A percentile compares a stretch with the other conserved stretches of the same genome.
phyloP scores from a whole-genome alignment of 208 protist species.

The Phytomonas sp. region DNA sequence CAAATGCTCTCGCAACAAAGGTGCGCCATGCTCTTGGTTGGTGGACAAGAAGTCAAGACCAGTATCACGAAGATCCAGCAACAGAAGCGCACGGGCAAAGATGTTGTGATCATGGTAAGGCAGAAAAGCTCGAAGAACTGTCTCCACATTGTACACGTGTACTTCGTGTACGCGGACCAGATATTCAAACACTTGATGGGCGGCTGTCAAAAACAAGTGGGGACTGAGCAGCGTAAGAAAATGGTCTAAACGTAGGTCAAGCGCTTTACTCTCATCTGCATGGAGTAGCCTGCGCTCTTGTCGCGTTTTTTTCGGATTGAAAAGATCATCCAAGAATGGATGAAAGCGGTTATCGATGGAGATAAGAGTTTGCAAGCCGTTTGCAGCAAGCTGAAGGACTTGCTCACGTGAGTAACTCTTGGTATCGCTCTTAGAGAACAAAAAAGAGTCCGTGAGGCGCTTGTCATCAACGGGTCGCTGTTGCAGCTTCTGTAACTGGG shows the following conservation, averaged over 20 bases:
- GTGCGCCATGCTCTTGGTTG: constrained; percentile 72
- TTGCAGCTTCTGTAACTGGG: constrained; percentile 72
- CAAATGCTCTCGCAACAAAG: constrained; percentile 67
- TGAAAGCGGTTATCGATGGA: constrained; percentile 79
- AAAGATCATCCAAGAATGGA: constrained; percentile 58
- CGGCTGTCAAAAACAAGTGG: constrained; percentile 73
- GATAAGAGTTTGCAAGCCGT: constrained; percentile 64
- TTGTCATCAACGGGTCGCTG: constrained; percentile 53
- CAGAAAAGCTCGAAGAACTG: constrained; percentile 67
- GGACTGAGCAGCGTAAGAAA: constrained; percentile 74
- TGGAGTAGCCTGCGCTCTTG: constrained; percentile 60
- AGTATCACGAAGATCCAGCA: constrained; percentile 81
- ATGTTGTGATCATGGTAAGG: constrained; percentile 86
- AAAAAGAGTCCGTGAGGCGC: constrained; percentile 63
- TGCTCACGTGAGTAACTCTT: constrained; percentile 76
- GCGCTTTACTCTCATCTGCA: constrained; percentile 22
- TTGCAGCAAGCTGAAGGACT: constrained; percentile 68
- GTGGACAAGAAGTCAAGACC: constrained; percentile 72
- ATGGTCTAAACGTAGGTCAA: constrained; percentile 44
- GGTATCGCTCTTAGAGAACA: constrained; percentile 67
- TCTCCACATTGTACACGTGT: constrained; percentile 70
- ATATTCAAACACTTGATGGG: constrained; percentile 85
- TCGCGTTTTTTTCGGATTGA: constrained; percentile 44
- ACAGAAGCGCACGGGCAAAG: constrained; percentile 62
- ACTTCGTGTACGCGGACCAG: constrained; percentile 79